Percentiles rank a stretch among this genome's conserved stretches.
These are phyloP conservation scores for Capronia americana DNA, from an alignment of 2,329 filamentous ascomycete species.

Conservation along the genomic window DNA sequence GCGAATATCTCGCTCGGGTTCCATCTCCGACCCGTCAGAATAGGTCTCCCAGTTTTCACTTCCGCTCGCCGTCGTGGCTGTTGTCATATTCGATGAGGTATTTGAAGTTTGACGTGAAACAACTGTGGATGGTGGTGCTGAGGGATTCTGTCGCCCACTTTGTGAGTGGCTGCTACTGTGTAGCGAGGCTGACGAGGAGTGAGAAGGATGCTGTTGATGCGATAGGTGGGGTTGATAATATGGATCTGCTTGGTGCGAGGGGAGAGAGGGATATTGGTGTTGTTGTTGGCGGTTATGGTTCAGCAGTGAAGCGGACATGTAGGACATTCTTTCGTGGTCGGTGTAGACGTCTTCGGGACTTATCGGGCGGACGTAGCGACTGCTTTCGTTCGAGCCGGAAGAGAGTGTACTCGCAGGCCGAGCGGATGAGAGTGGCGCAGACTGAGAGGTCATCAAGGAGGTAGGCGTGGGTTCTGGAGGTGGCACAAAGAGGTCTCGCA, in stretches of 20 bases:
- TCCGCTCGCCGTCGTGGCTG: constrained; percentile 70
- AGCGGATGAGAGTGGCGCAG: constrained; percentile 43
- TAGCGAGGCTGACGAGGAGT: constrained; percentile 45
- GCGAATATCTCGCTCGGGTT: constrained; percentile 73
- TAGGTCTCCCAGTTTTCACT: constrained; percentile 99
- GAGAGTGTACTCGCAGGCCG: constrained; percentile 61
- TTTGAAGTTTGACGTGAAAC: constrained; percentile 71
- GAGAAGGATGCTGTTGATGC: constrained; percentile 50
- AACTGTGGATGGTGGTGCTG: constrained; percentile 44
- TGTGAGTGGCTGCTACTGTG: constrained; percentile 34
- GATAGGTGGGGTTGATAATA: constrained; percentile 50
- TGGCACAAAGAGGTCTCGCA: constrained; percentile 78
- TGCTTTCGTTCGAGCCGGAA: constrained; percentile 48
- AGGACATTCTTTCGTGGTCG: constrained; percentile 62
- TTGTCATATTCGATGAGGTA: constrained; percentile 60
- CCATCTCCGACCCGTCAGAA: constrained; percentile 79
- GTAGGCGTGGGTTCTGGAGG: constrained; percentile 49
- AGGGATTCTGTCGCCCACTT: constrained; percentile 22
- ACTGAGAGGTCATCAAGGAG: constrained; percentile 42
- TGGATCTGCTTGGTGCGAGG: constrained; percentile 39
- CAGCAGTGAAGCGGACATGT: constrained; percentile 53
- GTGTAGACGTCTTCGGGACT: constrained; percentile 86
- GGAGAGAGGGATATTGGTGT: constrained; percentile 19
- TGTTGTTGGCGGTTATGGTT: constrained; percentile 44
- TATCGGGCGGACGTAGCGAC: constrained; percentile 59